Percentiles rank a stretch among this genome's conserved stretches.
Conservation (phyloP, 139 green algal genomes). For the Closterium sp. region DNA sequence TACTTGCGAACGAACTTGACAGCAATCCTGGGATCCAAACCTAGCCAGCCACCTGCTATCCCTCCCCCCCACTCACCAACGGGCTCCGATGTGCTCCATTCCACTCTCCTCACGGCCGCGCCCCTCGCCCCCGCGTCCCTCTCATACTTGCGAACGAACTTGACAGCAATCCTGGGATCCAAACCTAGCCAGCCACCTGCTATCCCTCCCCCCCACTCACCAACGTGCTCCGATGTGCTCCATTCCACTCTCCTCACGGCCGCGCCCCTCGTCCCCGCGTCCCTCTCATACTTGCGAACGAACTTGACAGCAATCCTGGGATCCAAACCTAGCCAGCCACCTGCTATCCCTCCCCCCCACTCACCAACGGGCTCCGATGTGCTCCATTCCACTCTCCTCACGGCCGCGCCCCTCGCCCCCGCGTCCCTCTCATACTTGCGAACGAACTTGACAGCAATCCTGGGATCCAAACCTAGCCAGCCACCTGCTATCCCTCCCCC, state of each 20-base stretch:
- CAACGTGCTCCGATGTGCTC: background rate
- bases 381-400: background rate
- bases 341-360: background rate
- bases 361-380: background rate
- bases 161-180: no score
- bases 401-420: no score
- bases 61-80: background rate
- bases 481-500: no score
- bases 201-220: background rate
- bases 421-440: no score
- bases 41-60: no score
- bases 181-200: no score
- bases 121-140: background rate
- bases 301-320: no score
- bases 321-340: no score
- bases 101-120: background rate
- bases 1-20: no score
- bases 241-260: background rate
- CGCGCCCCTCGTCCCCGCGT: background rate
- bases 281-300: background rate
- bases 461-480: no score
- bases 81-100: background rate
- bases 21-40: no score
- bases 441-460: no score
- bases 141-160: background rate